Percentiles rank a stretch among this genome's conserved stretches.
Conservation (phyloP, 1,139 yeast genomes). For the Suhomyces yuchorum region DNA sequence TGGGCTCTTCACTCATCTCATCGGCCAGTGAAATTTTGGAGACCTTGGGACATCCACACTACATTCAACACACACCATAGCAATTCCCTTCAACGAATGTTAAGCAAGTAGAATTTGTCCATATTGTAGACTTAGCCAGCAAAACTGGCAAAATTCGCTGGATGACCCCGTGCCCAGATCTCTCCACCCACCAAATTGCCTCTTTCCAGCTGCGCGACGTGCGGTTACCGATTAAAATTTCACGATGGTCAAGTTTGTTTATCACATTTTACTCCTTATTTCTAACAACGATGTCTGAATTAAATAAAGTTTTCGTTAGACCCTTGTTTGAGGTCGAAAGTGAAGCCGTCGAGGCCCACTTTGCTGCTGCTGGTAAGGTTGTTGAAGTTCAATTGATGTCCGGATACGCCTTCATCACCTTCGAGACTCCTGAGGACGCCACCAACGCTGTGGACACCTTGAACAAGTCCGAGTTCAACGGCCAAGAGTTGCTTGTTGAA, state of each 20-base stretch:
- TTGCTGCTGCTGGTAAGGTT: slow-evolving; percentile 64
- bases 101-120: no score
- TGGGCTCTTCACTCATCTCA: background rate
- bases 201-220: slow-evolving; percentile 4
- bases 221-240: slow-evolving; percentile 12
- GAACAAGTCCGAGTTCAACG: slow-evolving; percentile 57
- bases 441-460: slow-evolving; percentile 65
- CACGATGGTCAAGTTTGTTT: slow-evolving; percentile 13
- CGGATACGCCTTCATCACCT: slow-evolving; percentile 78
- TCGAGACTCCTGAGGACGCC: slow-evolving; percentile 66
- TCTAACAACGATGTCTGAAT: slow-evolving; percentile 25
- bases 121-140: no score
- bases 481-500: slow-evolving; percentile 66
- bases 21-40: background rate
- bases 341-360: slow-evolving; percentile 68
- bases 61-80: background rate
- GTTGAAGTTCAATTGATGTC: slow-evolving; percentile 69
- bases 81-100: no score
- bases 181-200: background rate
- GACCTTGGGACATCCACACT: background rate
- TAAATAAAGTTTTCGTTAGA: slow-evolving; percentile 43
- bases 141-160: no score
- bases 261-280: slow-evolving; percentile 3
- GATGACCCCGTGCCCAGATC: slow-evolving; percentile 1
- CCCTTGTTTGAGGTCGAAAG: slow-evolving; percentile 46